Conservation (phyloP, 2,329 filamentous ascomycete species). For the Fusarium oxysporum region DNA sequence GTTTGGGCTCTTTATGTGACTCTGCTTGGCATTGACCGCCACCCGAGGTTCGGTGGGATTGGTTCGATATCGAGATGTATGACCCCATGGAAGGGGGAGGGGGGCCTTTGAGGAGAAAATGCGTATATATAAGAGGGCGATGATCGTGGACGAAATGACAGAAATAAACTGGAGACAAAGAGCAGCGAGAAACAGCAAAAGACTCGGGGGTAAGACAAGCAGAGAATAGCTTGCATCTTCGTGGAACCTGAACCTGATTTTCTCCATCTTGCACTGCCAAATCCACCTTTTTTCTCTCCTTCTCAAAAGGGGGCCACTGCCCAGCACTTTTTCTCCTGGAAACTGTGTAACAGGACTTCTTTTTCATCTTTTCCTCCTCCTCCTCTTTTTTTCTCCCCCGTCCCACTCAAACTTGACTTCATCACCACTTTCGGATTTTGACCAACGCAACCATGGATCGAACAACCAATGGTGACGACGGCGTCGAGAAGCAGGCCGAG, state of each 20-base stretch:
- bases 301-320: slow-evolving; percentile 23
- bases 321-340: slow-evolving; percentile 17
- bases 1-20: neutral
- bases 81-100: neutral
- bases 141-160: slow-evolving; percentile 16
- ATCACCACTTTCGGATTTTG: neutral
- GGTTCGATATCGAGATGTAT: slow-evolving; percentile 25
- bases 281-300: neutral
- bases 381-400: neutral
- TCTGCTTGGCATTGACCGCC: slow-evolving; percentile 33
- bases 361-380: slow-evolving; percentile 2
- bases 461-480: slow-evolving; percentile 21
- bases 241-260: slow-evolving; percentile 15
- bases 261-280: neutral
- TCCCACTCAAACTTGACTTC: neutral
- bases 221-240: slow-evolving; percentile 20
- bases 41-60: slow-evolving; percentile 45
- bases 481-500: slow-evolving; percentile 44
- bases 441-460: slow-evolving; percentile 41
- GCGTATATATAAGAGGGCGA: slow-evolving; percentile 16
- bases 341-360: slow-evolving; percentile 26
- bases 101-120: neutral
- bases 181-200: neutral
- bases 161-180: slow-evolving; percentile 27
- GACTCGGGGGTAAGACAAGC: slow-evolving; percentile 15